These are phyloP conservation scores for Irineochytrium annulatum DNA, from an alignment of 192 early-diverging fungal species.

Conservation along the genomic window DNA sequence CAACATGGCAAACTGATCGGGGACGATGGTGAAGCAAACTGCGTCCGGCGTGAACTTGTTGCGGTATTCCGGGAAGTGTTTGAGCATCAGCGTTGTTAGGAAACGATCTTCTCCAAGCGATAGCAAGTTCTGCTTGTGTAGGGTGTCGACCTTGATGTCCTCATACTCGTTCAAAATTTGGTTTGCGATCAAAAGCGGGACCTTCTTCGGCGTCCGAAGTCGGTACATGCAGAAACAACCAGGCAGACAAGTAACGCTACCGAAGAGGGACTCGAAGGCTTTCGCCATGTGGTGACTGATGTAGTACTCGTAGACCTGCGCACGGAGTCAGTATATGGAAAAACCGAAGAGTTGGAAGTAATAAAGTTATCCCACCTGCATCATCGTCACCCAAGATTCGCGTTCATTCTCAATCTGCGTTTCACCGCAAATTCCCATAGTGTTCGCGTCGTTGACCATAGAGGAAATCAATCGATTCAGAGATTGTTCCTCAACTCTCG, in stretches of 20 bases:
- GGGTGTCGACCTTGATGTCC: conserved; percentile 84
- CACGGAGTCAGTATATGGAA: background rate
- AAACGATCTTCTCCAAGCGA: conserved; percentile 98
- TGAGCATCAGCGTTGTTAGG: conserved; percentile 68
- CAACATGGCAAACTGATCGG: conserved; percentile 82
- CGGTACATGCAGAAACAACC: conserved; percentile 99
- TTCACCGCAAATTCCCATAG: conserved; percentile 95
- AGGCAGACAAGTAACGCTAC: conserved; percentile 93
- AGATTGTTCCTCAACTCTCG: conserved; percentile 80
- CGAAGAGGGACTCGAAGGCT: conserved; percentile 96
- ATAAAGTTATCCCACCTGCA: conserved; percentile 70
- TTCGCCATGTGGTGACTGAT: conserved; percentile 96
- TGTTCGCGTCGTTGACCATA: conserved; percentile 84
- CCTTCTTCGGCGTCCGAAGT: conserved; percentile 78
- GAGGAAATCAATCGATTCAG: conserved; percentile 84
- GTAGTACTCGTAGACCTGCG: conserved; percentile 90
- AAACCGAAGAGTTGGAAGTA: conserved; percentile 20
- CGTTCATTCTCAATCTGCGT: conserved; percentile 91
- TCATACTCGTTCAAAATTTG: conserved; percentile 88
- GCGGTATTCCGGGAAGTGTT: conserved; percentile 92
- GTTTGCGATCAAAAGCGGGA: conserved; percentile 79
- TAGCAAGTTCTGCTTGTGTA: conserved; percentile 97
- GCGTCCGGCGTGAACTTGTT: conserved; percentile 92
- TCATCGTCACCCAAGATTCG: conserved; percentile 94
- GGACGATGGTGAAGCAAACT: conserved; percentile 87